Base-by-base conservation (phyloP, 2,329 filamentous ascomycete species). In the Penicillium sp. region DNA sequence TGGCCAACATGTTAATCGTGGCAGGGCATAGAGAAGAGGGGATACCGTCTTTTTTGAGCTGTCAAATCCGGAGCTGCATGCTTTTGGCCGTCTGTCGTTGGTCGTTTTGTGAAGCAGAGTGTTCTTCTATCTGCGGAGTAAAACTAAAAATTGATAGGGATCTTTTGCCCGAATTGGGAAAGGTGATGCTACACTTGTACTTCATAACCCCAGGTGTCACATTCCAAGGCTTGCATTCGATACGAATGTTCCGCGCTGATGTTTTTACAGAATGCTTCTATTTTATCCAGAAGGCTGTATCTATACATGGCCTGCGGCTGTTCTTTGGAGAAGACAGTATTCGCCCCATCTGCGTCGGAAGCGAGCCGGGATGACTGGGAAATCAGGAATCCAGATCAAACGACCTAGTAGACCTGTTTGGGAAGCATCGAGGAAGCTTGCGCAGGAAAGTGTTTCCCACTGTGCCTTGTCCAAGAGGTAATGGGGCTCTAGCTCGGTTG, bases 341-440 rank as follows among this genome's bases (percentile, higher is more conserved):
- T 85, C 81, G 17, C 91, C 94, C 91, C 92, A 97, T 73, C 85
- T 86, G 55, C 93, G 84, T 64, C 81, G 84, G 61, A 85, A 87
- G 56, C 80, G 81, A 40, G 85, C 80, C 0, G 92, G 91, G 14
- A 96, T 77, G 37, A 90, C 75, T 0, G 81, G 75, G 59, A 85
- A 75, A 61, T 91, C 82, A 2, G 94, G 94, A 35, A 96, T 71
- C 90, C 91, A 97, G 44, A 96, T 75, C 9, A 90, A 82, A 58
- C 94, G 84, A 2, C 88, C 88, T 5, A 97, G 60, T 11, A 89
- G 74, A 41, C 86, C 82, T 0, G 93, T 97, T 55, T 81, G 83
- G 5, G 83, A 84, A 0, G 88, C 83, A 71, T 99, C 94, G 12
- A 99, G 79, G 72, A 97, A 97, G 1, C 81, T 81, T 61, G 86